A percentile compares a stretch with the other conserved stretches of the same genome.
These are phyloP conservation scores for Brassica nigra DNA, from an alignment of 345 rosid genomes.

Conservation along the genomic window DNA sequence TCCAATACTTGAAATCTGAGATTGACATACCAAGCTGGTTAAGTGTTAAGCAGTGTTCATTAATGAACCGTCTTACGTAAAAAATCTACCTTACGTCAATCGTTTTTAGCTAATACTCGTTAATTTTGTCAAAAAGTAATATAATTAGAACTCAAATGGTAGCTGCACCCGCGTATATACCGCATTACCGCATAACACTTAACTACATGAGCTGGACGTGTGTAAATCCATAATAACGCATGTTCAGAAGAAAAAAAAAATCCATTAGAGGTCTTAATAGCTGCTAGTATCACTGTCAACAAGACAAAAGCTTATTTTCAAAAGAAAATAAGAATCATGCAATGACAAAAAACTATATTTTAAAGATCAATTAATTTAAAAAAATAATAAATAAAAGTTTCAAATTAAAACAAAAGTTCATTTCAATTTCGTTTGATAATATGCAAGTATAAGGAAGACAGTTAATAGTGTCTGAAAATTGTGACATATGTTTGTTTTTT, in stretches of 20 bases:
- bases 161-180: background rate
- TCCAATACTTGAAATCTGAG: background rate
- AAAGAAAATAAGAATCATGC: background rate
- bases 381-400: background rate
- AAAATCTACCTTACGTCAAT: background rate
- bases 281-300: background rate
- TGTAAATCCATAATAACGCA: background rate
- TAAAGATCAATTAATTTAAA: background rate
- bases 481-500: background rate
- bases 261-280: too few relatives aligned
- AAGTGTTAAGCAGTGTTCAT: background rate
- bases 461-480: background rate
- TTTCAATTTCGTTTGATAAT: background rate
- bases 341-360: background rate
- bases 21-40: background rate
- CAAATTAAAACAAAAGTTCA: background rate
- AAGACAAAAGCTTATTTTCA: background rate
- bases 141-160: background rate
- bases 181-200: background rate
- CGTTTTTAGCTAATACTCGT: background rate
- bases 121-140: background rate
- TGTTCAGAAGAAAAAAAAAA: too few relatives aligned
- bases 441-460: background rate
- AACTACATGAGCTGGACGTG: background rate
- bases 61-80: background rate